These are phyloP conservation scores for Entomophthora muscae DNA, from an alignment of 371 early-diverging fungal species.

Conservation along the genomic window DNA sequence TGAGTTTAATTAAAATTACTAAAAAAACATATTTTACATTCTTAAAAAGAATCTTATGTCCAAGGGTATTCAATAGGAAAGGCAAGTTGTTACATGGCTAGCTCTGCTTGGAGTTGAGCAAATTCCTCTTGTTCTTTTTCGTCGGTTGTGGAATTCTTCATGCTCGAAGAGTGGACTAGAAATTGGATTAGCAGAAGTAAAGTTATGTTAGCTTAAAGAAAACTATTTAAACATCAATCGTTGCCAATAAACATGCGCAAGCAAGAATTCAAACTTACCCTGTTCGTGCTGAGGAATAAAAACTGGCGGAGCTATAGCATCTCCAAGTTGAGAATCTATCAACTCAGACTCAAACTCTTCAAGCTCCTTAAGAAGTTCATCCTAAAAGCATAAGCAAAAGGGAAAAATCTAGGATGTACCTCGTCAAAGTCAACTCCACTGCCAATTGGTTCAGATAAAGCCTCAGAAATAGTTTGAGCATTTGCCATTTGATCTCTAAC, in stretches of 20 bases:
- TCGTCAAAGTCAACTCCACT: conserved; percentile 82
- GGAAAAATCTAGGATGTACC: conserved; percentile 16
- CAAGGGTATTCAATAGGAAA: not conserved
- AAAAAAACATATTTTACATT: not conserved
- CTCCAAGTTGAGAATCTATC: conserved; percentile 69
- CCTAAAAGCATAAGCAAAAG: conserved; percentile 19
- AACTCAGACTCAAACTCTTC: conserved; percentile 90
- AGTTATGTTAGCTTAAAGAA: no score
- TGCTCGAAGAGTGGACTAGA: not conserved
- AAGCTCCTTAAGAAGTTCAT: conserved; percentile 80
- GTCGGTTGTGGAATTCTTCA: not conserved
- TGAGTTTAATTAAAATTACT: not conserved
- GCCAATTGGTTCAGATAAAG: conserved; percentile 74
- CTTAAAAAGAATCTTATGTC: not conserved
- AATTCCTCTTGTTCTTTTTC: conserved; percentile 6
- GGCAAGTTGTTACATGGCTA: not conserved
- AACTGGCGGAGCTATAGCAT: conserved; percentile 45
- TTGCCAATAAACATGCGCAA: no score
- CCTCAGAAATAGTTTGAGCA: conserved; percentile 86
- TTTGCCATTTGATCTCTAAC: conserved; percentile 95
- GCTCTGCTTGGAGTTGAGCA: conserved; percentile 7
- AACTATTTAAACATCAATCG: no score
- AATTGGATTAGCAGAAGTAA: no score
- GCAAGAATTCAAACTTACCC: no score
- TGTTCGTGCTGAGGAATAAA: conserved; percentile 20